Base-by-base conservation (phyloP, 2,329 filamentous ascomycete species). In the Rutstroemia sp. region DNA sequence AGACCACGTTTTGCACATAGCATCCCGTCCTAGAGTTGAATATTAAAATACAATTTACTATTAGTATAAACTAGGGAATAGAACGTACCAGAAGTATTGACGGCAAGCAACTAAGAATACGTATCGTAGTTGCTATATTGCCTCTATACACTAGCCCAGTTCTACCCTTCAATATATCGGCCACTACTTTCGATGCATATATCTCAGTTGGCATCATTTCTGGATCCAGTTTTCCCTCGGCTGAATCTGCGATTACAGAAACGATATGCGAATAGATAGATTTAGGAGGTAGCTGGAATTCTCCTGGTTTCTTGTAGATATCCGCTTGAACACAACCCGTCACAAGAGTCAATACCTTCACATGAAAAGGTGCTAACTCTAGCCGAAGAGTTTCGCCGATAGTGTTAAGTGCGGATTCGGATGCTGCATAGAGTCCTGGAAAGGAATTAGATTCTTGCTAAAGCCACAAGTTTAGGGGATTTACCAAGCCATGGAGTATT, bases 401-500 rank as follows among this genome's bases (percentile, higher is more conserved):
- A 2, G 34, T 39, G 14, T 49, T 49, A 19, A 49, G 47, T 23
- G 47, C 30, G 14, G 47, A 2, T 49, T 49, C 47, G 3, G 47
- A 49, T 37, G 47, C 47, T 19, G 47, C 47, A 10, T 38, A 49
- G 18, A 34, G 3, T 4, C 47, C 47, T 49, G 2, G 10, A 49
- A 3, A 49, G 2, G 3, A 47, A 14, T 47, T 47, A 47, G 25
- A 14, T 8, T 47, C 21, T 16, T n/a, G 23, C 46, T 48, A 21
- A 48, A 48, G 27, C 46, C n/a, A 5, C 46, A 27, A 7, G 19
- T 30, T 48, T 30, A 4, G 9, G 5, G 21, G 46, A 52, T 30
- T 19, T 34, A 55, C 56, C 52, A 6, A 55, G 19, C 52, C 48
- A 58, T 38, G 52, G 56, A 46, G 46, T 49, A 38, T 58, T 44